Percentiles rank a stretch among this genome's conserved stretches.
These are phyloP conservation scores for Hericium alpestre DNA, from an alignment of 768 basidiomycete genomes.

Conservation along the genomic window DNA sequence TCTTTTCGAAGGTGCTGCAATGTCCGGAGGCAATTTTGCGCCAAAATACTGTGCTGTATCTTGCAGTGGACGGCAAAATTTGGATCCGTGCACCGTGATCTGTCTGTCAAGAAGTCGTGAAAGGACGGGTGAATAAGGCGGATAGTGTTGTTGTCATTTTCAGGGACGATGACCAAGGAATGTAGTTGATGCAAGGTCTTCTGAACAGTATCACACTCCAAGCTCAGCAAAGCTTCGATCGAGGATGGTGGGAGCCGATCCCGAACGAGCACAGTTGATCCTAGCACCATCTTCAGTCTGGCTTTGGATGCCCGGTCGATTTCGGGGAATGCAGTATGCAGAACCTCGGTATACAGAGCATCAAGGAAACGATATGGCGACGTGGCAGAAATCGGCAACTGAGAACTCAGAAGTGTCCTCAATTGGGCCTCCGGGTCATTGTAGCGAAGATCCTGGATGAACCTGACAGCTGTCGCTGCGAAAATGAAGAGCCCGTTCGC, in stretches of 20 bases:
- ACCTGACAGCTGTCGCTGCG: background rate
- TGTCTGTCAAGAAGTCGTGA: background rate
- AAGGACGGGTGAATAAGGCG: background rate
- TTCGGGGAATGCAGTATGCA: background rate
- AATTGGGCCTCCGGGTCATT: background rate
- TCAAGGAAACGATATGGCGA: background rate
- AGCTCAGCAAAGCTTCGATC: background rate
- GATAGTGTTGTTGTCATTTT: background rate
- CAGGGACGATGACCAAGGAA: background rate
- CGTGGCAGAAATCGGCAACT: background rate
- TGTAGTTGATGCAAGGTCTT: background rate
- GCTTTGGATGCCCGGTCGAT: background rate
- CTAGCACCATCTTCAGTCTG: background rate
- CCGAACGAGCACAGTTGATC: background rate
- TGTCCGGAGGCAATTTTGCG: background rate
- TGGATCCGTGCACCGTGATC: background rate
- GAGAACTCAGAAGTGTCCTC: background rate
- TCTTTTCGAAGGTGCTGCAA: background rate
- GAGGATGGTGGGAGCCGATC: background rate
- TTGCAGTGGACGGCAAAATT: background rate
- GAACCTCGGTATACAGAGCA: background rate
- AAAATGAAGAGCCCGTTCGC: background rate
- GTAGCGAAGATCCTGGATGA: background rate
- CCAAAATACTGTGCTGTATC: background rate
- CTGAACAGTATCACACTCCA: background rate